Conservation (phyloP, 306 rosid genomes). For the Hylodesmum podocarpum region DNA sequence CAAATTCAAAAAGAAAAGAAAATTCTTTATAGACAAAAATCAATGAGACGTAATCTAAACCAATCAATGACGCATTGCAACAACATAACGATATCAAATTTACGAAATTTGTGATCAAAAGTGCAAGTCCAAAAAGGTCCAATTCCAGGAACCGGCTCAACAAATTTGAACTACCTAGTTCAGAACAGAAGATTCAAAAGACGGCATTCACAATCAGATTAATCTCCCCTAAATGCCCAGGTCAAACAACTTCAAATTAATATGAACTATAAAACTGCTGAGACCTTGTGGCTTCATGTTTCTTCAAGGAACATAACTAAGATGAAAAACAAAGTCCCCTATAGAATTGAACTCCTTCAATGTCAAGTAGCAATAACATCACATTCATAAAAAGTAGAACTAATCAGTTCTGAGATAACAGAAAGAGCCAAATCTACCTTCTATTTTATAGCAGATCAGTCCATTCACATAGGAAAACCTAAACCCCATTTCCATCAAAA, state of each 20-base stretch:
- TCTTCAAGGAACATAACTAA: background rate
- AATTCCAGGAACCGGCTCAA: background rate
- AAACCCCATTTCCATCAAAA: constrained; percentile 5
- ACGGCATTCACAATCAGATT: background rate
- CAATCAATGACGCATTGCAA: background rate
- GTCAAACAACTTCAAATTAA: background rate
- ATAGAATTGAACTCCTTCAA: background rate
- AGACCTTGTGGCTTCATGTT: constrained; percentile 6
- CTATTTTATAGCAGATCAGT: constrained; percentile 45
- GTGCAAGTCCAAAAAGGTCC: background rate
- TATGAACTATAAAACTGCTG: background rate
- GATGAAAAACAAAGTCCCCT: background rate
- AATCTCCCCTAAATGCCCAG: background rate
- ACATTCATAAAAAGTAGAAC: constrained; percentile 8
- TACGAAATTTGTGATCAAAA: background rate
- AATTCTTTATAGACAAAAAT: background rate
- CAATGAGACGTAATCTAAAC: constrained; percentile 1
- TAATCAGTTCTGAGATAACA: constrained; percentile 19
- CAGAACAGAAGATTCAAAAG: background rate
- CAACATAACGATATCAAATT: background rate
- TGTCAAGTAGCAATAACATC: background rate
- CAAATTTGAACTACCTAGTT: background rate
- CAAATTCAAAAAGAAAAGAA: background rate
- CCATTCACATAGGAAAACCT: constrained; percentile 20
- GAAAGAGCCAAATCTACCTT: constrained; percentile 8